A percentile compares a stretch with the other conserved stretches of the same genome.
These are phyloP conservation scores for Sugiyamaella grinbergsii DNA, from an alignment of 1,139 yeast species.

Conservation along the genomic window DNA sequence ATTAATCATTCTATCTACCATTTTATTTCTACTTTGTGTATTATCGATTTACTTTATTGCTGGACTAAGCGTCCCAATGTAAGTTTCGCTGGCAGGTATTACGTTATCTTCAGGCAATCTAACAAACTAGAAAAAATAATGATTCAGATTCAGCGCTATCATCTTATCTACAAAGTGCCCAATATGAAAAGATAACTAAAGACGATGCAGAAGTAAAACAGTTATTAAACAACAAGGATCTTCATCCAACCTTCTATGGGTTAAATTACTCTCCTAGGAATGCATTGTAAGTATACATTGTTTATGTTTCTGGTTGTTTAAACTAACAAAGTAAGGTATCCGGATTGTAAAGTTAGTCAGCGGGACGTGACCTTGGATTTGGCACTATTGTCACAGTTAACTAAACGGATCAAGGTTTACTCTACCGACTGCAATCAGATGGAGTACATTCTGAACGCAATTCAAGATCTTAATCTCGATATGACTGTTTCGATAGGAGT, in stretches of 20 bases:
- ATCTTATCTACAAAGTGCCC: neutral
- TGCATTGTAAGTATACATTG: conserved; percentile 37
- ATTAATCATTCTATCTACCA: conserved; percentile 7
- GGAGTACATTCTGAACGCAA: conserved; percentile 55
- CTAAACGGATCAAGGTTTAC: conserved; percentile 58
- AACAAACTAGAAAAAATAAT: neutral
- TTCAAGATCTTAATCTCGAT: conserved; percentile 52
- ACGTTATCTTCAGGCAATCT: too few relatives aligned
- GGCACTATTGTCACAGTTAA: conserved; percentile 57
- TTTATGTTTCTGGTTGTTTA: neutral
- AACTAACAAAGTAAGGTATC: conserved; percentile 22
- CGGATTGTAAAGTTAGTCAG: conserved; percentile 51
- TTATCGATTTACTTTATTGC: conserved; percentile 11
- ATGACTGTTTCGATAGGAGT: conserved; percentile 65
- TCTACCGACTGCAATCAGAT: conserved; percentile 68
- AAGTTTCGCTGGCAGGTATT: too few relatives aligned
- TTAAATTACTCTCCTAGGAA: conserved; percentile 61
- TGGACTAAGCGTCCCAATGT: conserved; percentile 13
- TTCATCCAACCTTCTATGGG: conserved; percentile 54
- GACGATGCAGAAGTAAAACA: conserved; percentile 29
- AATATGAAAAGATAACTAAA: conserved; percentile 11
- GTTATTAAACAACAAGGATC: conserved; percentile 38
- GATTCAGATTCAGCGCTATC: conserved; percentile 1
- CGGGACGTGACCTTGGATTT: conserved; percentile 58
- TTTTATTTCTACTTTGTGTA: neutral